Base-by-base conservation (phyloP, 2,329 filamentous ascomycete species). In the Scytalidium sp. region DNA sequence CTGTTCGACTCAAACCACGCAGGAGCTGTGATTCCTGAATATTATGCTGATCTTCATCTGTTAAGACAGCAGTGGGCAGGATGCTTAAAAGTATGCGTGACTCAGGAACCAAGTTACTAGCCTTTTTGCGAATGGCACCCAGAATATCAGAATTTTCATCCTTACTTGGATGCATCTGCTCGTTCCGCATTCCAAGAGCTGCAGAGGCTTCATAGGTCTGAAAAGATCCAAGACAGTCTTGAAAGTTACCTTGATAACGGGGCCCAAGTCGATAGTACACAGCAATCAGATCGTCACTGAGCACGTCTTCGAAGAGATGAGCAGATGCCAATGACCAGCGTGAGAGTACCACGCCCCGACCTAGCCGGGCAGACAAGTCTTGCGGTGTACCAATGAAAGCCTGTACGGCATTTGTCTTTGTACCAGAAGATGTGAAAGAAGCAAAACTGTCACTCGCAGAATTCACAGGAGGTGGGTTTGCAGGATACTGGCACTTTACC, bases 141-240 rank as follows among this genome's bases (percentile, higher is more conserved):
- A 97, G 80, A 46, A 99, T 96, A 59, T 97, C 93, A 1, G 94
- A 97, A 45, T 81, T 84, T 53, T 96, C 90, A 56, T 96, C 90
- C 63, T 91, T 95, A 11, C 91, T 92, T 1, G 90, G 87, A 67
- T 96, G 89, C 32, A 96, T 78, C 46, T 91, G 83, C 64, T 99
- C 94, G 60, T 97, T 97, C 42, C 93, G 87, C 47, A 97, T 78
- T 51, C 95, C 94, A 36, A 99, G 74, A 47, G 89, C 85, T 7
- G 94, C 93, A 1, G 94, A 97, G 6, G 94, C 93, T 60, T 88
- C 84, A 64, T 99, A 99, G 0, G 95, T 99, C 64, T 97, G 91
- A 62, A 99, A 96, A 2, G 91, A 93, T 4, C 95, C 94, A 13
- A 99, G 78, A 59, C 90, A 94, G 64, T 99, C 94, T 69, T 99